phyloP scores from a whole-genome alignment of 2,329 filamentous ascomycete species.

The Verticillium albo-atrum region DNA sequence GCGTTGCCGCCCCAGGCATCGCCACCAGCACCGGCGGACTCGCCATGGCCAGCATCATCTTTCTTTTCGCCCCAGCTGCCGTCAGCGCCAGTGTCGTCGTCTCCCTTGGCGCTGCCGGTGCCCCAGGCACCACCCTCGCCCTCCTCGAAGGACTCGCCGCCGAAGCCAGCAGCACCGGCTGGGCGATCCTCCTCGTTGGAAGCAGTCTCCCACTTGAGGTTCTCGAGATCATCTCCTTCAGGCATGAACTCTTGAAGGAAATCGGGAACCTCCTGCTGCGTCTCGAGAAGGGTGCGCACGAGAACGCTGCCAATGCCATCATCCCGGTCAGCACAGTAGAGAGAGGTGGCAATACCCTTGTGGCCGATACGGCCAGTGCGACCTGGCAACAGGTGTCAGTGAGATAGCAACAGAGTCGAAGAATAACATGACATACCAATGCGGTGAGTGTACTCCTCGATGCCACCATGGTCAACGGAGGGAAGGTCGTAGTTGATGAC shows the following conservation, averaged over 20 bases:
- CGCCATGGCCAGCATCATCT: constrained; percentile 4
- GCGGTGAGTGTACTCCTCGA: constrained; percentile 89
- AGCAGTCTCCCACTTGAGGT: constrained; percentile 52
- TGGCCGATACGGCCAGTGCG: constrained; percentile 94
- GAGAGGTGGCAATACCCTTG: constrained; percentile 78
- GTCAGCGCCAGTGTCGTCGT: constrained; percentile 6
- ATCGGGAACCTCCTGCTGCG: constrained; percentile 71
- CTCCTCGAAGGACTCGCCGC: constrained; percentile 7
- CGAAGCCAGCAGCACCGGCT: constrained; percentile 16
- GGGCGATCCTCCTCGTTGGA: constrained; percentile 42
- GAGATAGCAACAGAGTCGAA: constrained; percentile 10
- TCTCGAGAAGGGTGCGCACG: constrained; percentile 78
- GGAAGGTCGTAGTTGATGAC: constrained; percentile 94
- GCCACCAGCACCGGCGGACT: constrained; percentile 1
- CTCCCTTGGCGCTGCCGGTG: not conserved
- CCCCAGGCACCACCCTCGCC: constrained; percentile 9
- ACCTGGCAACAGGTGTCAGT: constrained; percentile 40
- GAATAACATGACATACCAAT: constrained; percentile 58
- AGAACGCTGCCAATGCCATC: constrained; percentile 68
- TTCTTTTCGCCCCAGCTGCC: constrained; percentile 10
- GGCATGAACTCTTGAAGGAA: constrained; percentile 68
- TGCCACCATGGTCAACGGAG: constrained; percentile 69
- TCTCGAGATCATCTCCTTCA: constrained; percentile 30
- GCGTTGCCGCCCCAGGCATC: constrained; percentile 12
- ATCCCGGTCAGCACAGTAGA: constrained; percentile 74